Conservation (phyloP, 148 eudicot genomes). For the Amaranthus hypochondriacus region DNA sequence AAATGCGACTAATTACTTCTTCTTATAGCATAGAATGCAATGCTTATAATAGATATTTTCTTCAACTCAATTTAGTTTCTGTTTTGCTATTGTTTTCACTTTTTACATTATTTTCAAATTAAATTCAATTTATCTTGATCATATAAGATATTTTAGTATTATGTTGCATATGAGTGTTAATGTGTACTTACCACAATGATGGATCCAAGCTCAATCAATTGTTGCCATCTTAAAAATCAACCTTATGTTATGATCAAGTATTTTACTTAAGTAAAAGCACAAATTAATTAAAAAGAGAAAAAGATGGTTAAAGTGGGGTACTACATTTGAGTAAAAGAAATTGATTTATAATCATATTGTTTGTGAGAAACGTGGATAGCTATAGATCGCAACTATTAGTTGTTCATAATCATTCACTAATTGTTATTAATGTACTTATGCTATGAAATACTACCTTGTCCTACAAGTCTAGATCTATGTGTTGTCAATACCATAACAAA, state of each 20-base stretch:
- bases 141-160: no score
- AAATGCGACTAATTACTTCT: no score
- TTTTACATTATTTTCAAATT: no score
- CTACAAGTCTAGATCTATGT: slow-evolving; percentile 14
- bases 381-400: not conserved
- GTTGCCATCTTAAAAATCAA: no score
- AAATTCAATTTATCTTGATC: no score
- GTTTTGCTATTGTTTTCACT: no score
- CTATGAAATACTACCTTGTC: slow-evolving; percentile 13
- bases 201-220: no score
- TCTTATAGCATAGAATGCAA: no score
- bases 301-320: not conserved
- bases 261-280: not conserved
- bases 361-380: slow-evolving; percentile 5
- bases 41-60: no score
- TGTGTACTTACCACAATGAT: no score
- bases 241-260: not conserved
- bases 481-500: slow-evolving; percentile 3
- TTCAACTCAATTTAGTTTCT: no score
- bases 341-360: slow-evolving; percentile 3
- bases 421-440: not conserved
- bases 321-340: not conserved
- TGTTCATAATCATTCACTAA: slow-evolving; percentile 13
- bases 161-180: no score
- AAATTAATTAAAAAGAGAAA: not conserved